phyloP scores from a whole-genome alignment of 257 asterid genomes.

The Solanum peruvianum region DNA sequence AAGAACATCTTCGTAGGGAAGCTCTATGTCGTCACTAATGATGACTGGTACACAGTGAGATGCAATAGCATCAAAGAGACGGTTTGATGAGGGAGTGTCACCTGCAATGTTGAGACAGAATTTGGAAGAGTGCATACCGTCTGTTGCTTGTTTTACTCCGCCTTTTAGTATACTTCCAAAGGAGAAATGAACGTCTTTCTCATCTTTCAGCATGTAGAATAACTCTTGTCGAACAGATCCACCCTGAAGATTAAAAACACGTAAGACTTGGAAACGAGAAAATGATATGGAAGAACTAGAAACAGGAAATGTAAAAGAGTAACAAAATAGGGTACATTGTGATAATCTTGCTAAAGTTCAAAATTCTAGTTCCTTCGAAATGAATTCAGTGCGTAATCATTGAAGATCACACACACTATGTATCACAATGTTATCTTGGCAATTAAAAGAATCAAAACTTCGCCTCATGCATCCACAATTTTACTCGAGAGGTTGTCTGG shows the following conservation, averaged over 20 bases:
- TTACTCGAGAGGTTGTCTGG: neutral
- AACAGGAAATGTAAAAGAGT: neutral
- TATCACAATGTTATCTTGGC: neutral
- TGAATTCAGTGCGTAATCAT: neutral
- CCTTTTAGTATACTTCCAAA: slow-evolving; percentile 50
- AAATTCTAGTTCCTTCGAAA: neutral
- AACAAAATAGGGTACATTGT: neutral
- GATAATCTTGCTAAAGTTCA: neutral
- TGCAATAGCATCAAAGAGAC: slow-evolving; percentile 71
- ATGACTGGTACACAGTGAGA: slow-evolving; percentile 78
- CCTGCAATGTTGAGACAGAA: slow-evolving; percentile 86
- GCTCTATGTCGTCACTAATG: slow-evolving; percentile 70
- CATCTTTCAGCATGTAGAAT: slow-evolving; percentile 46
- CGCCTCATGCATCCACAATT: neutral
- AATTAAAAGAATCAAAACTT: neutral
- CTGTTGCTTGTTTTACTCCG: slow-evolving; percentile 42
- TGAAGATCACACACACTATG: neutral
- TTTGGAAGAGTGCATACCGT: slow-evolving; percentile 59
- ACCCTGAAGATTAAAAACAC: slow-evolving; percentile 32
- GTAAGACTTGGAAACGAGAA: neutral
- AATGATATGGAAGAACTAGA: neutral
- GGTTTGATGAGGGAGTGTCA: slow-evolving; percentile 81
- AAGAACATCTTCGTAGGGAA: slow-evolving; percentile 61
- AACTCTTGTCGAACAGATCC: slow-evolving; percentile 59
- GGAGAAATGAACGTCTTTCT: slow-evolving; percentile 63